A percentile compares a stretch with the other conserved stretches of the same genome.
These are phyloP conservation scores for Pythium myriotylum DNA, from an alignment of 352 stramenopile species.

Conservation along the genomic window DNA sequence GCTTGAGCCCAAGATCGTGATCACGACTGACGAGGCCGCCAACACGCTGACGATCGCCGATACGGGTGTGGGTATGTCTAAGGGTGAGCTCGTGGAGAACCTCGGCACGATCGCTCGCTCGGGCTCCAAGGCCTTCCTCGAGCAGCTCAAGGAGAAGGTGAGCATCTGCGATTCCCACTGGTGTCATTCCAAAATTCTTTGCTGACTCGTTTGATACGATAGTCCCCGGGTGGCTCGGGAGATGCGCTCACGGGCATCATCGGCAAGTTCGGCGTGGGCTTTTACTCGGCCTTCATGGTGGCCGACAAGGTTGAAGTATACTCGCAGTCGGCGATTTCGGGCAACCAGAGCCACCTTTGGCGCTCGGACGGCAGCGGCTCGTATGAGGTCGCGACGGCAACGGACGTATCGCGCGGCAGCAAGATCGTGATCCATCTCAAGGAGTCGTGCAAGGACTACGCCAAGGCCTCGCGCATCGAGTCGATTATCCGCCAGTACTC, in stretches of 20 bases:
- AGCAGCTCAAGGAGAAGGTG: slow-evolving; percentile 89
- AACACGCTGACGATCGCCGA: slow-evolving; percentile 98
- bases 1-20: slow-evolving; percentile 95
- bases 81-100: slow-evolving; percentile 96
- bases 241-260: slow-evolving; percentile 94
- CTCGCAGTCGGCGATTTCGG: slow-evolving; percentile 72
- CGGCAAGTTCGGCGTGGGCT: slow-evolving; percentile 99
- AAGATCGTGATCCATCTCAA: slow-evolving; percentile 99
- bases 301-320: slow-evolving; percentile 95
- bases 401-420: slow-evolving; percentile 87
- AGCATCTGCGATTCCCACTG: background rate
- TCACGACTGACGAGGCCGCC: slow-evolving; percentile 94
- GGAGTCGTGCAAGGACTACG: slow-evolving; percentile 96
- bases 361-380: slow-evolving; percentile 82
- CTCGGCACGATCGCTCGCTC: slow-evolving; percentile 98
- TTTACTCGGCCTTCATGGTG: slow-evolving; percentile 99
- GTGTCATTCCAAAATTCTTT: too few relatives aligned
- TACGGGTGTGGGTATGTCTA: slow-evolving; percentile 98
- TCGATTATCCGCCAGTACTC: slow-evolving; percentile 99
- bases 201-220: background rate
- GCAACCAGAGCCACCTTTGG: slow-evolving; percentile 64
- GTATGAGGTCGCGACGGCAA: slow-evolving; percentile 72
- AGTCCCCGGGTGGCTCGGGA: slow-evolving; percentile 55
- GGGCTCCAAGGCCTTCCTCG: slow-evolving; percentile 97
- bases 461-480: slow-evolving; percentile 91